These are phyloP conservation scores for Westerdykella aurantiaca DNA, from an alignment of 2,329 filamentous ascomycete species.

Conservation along the genomic window DNA sequence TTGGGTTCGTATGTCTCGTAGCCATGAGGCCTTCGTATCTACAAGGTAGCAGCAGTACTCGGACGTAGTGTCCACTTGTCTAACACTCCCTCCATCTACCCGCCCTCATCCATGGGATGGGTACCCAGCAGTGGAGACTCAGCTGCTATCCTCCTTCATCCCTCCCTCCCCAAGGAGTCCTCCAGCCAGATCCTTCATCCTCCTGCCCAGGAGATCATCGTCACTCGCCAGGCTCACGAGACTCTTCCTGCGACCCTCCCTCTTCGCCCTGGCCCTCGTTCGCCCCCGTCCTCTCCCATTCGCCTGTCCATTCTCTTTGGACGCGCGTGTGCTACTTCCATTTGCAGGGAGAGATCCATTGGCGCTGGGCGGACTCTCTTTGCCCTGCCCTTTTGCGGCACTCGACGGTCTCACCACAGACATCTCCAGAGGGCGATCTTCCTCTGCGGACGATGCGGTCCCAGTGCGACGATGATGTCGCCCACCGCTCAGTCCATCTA, in stretches of 20 bases:
- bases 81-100: too few relatives aligned
- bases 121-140: background rate
- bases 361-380: conserved; percentile 11
- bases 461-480: conserved; percentile 45
- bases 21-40: too few relatives aligned
- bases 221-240: conserved; percentile 44
- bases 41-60: too few relatives aligned
- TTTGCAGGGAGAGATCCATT: background rate
- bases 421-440: conserved; percentile 79
- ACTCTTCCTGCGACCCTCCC: conserved; percentile 34
- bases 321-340: background rate
- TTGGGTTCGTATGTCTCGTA: too few relatives aligned
- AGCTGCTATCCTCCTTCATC: background rate
- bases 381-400: conserved; percentile 14
- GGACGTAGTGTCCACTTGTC: too few relatives aligned
- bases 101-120: too few relatives aligned
- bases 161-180: conserved; percentile 29
- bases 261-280: conserved; percentile 22
- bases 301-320: conserved; percentile 4
- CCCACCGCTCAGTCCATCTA: conserved; percentile 41
- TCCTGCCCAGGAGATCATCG: conserved; percentile 44
- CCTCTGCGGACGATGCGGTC: conserved; percentile 66
- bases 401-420: conserved; percentile 34
- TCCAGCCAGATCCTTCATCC: conserved; percentile 45
- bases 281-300: conserved; percentile 10